phyloP scores from a whole-genome alignment of 371 early-diverging fungal species.

The Rhizopus stolonifer region DNA sequence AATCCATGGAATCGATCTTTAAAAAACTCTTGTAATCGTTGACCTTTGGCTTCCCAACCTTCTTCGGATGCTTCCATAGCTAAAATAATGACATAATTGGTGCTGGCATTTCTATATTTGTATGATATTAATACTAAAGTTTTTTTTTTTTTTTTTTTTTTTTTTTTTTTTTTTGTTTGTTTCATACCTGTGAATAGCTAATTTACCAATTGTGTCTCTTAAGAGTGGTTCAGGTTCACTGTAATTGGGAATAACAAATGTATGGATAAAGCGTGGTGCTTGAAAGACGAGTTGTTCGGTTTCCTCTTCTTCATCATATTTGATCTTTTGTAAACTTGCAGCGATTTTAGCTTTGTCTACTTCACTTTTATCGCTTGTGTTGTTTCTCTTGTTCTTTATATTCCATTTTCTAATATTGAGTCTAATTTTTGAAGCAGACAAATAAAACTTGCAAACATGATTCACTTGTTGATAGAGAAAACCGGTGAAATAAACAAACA shows the following conservation, averaged over 20 bases:
- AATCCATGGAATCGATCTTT: constrained; percentile 46
- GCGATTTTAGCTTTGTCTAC: constrained; percentile 15
- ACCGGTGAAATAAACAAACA: constrained; percentile 41
- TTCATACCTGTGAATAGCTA: constrained; percentile 48
- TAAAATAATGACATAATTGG: constrained; percentile 56
- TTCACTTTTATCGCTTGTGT: constrained; percentile 11
- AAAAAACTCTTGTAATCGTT: constrained; percentile 49
- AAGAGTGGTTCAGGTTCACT: constrained; percentile 51
- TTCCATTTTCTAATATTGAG: constrained; percentile 37
- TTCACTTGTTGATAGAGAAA: constrained; percentile 49
- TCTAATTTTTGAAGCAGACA: constrained; percentile 33
- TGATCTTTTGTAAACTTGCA: constrained; percentile 3
- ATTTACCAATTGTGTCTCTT: constrained; percentile 41
- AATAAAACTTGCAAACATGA: constrained; percentile 46
- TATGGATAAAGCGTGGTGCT: constrained; percentile 30
- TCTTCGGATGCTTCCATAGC: constrained; percentile 80
- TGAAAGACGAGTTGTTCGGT: constrained; percentile 1
- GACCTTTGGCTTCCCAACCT: constrained; percentile 62
- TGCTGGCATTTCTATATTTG: constrained; percentile 42
- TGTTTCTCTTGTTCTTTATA: constrained; percentile 5
- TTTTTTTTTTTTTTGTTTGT: too few species aligned
- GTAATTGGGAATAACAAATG: constrained; percentile 68
- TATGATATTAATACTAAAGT: too few species aligned
- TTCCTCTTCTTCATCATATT: constrained; percentile 13
- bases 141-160: too few species aligned